Percentiles rank a stretch among this genome's conserved stretches.
Conservation (phyloP, 331 rosid species). For the Ulmus americana region DNA sequence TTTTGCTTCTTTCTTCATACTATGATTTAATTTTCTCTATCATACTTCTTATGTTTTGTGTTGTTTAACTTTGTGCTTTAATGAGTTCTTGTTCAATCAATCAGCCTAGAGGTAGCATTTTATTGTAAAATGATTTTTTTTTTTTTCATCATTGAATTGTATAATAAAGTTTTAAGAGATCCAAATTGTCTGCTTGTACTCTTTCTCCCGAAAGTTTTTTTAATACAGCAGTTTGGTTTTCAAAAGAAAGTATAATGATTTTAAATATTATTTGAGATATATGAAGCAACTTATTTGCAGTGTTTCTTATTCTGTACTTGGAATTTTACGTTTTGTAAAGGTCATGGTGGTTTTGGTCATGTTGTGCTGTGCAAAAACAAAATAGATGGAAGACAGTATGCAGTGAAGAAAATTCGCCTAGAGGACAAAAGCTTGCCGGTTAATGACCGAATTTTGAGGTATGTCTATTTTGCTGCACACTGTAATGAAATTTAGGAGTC, state of each 20-base stretch:
- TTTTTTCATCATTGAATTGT: too few relatives aligned
- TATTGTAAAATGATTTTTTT: too few relatives aligned
- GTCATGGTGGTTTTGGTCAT: slow-evolving; percentile 98
- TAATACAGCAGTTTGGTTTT: too few relatives aligned
- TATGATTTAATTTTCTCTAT: too few relatives aligned
- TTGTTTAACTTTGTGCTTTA: too few relatives aligned
- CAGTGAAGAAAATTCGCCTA: slow-evolving; percentile 86
- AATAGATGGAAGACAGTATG: slow-evolving; percentile 93
- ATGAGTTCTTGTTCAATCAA: too few relatives aligned
- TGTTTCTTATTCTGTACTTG: background rate
- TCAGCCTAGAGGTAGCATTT: too few relatives aligned
- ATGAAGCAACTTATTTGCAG: background rate
- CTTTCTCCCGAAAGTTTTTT: too few relatives aligned
- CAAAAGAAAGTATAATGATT: background rate
- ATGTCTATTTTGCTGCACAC: slow-evolving; percentile 22
- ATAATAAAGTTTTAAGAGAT: too few relatives aligned
- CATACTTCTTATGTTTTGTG: too few relatives aligned
- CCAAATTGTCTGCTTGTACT: too few relatives aligned
- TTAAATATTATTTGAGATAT: background rate
- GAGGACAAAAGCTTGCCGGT: slow-evolving; percentile 76
- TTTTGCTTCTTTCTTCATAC: too few relatives aligned
- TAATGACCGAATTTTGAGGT: slow-evolving; percentile 85
- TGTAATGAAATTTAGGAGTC: slow-evolving; percentile 13
- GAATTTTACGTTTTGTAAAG: slow-evolving; percentile 25
- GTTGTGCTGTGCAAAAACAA: slow-evolving; percentile 93